These are phyloP conservation scores for Monilinia aucupariae DNA, from an alignment of 2,329 filamentous ascomycete species.

Conservation along the genomic window DNA sequence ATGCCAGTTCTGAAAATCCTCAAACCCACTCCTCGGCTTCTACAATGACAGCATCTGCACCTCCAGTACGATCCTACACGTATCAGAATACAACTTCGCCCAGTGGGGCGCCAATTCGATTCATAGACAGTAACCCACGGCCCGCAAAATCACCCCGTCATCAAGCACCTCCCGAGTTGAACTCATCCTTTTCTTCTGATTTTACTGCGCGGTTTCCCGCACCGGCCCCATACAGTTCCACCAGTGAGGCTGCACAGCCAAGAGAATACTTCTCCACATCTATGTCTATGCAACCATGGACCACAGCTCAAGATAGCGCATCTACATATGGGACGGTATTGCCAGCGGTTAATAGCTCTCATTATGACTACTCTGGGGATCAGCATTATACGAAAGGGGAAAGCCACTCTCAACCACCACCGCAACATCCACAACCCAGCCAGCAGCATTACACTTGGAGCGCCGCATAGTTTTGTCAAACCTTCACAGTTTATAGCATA, in stretches of 20 bases:
- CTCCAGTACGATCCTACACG: constrained; percentile 14
- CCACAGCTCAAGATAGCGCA: constrained; percentile 23
- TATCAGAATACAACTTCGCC: constrained; percentile 15
- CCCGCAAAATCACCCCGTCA: constrained; percentile 35
- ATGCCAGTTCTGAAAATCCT: constrained; percentile 24
- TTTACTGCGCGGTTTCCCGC: constrained; percentile 27
- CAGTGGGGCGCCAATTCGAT: constrained; percentile 22
- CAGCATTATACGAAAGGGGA: constrained; percentile 29
- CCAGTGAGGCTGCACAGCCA: constrained; percentile 21
- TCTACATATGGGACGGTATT: constrained; percentile 25
- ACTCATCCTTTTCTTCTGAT: constrained; percentile 23
- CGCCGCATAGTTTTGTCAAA: constrained; percentile 17
- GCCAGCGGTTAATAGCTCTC: constrained; percentile 20
- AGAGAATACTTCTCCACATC: constrained; percentile 28
- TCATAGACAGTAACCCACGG: constrained; percentile 33
- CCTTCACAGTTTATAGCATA: neutral
- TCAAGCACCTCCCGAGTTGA: constrained; percentile 27
- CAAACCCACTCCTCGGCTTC: constrained; percentile 23
- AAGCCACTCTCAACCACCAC: constrained; percentile 15
- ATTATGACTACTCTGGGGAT: constrained; percentile 28
- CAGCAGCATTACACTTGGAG: constrained; percentile 33
- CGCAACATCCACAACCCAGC: constrained; percentile 11
- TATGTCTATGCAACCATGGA: constrained; percentile 28
- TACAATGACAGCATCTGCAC: constrained; percentile 18
- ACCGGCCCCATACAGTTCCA: constrained; percentile 22